Percentiles rank a stretch among this genome's conserved stretches.
phyloP scores from a whole-genome alignment of 164 flowering plant genomes.

The Dillenia turbinata region DNA sequence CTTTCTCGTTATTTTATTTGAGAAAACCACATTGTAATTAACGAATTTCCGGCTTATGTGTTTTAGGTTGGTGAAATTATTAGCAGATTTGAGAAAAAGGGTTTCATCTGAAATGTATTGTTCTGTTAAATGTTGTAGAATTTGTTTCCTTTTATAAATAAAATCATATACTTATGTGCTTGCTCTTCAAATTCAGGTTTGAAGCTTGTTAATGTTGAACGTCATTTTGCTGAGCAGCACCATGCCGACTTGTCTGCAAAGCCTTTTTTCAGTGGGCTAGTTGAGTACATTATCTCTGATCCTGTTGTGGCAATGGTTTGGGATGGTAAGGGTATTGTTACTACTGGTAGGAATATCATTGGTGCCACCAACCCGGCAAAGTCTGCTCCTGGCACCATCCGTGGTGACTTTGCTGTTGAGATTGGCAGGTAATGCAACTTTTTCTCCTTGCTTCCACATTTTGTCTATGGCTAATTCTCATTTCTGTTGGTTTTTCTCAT shows the following conservation, averaged over 20 bases:
- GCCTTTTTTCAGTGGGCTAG: slow-evolving; percentile 78
- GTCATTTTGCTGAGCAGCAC: slow-evolving; percentile 85
- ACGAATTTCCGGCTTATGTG: background rate
- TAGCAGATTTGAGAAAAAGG: slow-evolving; percentile 84
- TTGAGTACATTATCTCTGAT: slow-evolving; percentile 84
- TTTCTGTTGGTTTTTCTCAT: background rate
- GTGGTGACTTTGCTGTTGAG: slow-evolving; percentile 88
- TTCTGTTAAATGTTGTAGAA: background rate
- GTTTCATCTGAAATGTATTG: slow-evolving; percentile 75
- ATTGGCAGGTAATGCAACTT: slow-evolving; percentile 67
- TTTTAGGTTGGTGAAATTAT: slow-evolving; percentile 83
- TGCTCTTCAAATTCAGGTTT: slow-evolving; percentile 38
- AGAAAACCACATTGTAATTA: background rate
- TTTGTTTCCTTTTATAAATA: too few species aligned
- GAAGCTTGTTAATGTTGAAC: slow-evolving; percentile 72
- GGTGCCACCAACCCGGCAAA: slow-evolving; percentile 91
- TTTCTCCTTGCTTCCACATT: background rate
- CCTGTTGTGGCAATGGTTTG: slow-evolving; percentile 96
- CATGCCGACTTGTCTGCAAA: slow-evolving; percentile 73
- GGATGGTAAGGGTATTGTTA: slow-evolving; percentile 87
- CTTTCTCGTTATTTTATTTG: background rate
- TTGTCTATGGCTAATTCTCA: background rate
- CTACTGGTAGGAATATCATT: slow-evolving; percentile 81
- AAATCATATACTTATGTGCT: too few species aligned
- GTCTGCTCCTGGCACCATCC: slow-evolving; percentile 93